phyloP scores from a whole-genome alignment of 495 filamentous ascomycete species.

The Xylaria curta region DNA sequence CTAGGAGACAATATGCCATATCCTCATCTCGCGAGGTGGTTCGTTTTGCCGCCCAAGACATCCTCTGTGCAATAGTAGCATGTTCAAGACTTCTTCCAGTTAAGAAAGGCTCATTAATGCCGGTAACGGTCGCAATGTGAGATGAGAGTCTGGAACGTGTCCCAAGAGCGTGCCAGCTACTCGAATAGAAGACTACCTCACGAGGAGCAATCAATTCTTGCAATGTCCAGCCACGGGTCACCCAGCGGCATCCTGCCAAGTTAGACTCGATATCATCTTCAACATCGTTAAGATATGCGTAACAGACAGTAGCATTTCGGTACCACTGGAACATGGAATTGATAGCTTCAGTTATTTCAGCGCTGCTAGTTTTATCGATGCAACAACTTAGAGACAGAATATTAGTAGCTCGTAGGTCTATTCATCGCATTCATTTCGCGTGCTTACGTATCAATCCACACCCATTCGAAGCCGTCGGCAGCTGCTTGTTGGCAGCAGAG shows the following conservation, averaged over 20 bases:
- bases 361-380: conserved; percentile 48
- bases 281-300: conserved; percentile 46
- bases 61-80: conserved; percentile 36
- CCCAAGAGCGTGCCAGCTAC: conserved; percentile 30
- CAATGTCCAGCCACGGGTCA: conserved; percentile 50
- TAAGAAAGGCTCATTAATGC: conserved; percentile 30
- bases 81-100: conserved; percentile 10
- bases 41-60: conserved; percentile 39
- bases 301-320: conserved; percentile 37
- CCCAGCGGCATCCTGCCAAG: conserved; percentile 39
- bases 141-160: conserved; percentile 28
- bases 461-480: conserved; percentile 36
- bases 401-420: not conserved
- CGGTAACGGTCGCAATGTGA: conserved; percentile 29
- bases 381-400: conserved; percentile 34
- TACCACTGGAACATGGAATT: conserved; percentile 46
- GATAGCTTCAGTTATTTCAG: conserved; percentile 42
- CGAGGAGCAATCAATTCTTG: conserved; percentile 45
- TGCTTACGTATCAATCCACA: conserved; percentile 47
- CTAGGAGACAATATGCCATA: conserved; percentile 37
- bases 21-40: conserved; percentile 37
- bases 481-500: conserved; percentile 38
- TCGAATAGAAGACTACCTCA: conserved; percentile 31
- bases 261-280: conserved; percentile 16
- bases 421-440: not conserved